Conservation (phyloP, 805 yeast species). For the Wickerhamomyces kurtzmanii region DNA sequence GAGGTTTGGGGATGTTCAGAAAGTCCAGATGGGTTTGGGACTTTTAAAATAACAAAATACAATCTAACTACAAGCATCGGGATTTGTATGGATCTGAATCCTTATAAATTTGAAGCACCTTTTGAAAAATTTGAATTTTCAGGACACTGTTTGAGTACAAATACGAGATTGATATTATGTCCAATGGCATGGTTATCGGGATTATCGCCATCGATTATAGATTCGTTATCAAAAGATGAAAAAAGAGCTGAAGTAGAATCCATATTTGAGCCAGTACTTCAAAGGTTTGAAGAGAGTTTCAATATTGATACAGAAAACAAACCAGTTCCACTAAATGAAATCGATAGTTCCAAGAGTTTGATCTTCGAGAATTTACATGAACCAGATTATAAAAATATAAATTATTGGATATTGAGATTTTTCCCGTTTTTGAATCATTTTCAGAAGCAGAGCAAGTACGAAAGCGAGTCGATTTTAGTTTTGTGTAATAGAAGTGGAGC, state of each 20-base stretch:
- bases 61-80: conserved; percentile 51
- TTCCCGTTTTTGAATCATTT: conserved; percentile 44
- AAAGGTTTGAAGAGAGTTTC: conserved; percentile 9
- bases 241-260: conserved; percentile 9
- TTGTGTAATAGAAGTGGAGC: conserved; percentile 69
- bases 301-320: conserved; percentile 9
- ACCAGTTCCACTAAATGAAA: conserved; percentile 1
- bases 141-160: conserved; percentile 32
- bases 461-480: conserved; percentile 28
- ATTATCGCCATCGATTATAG: conserved; percentile 28
- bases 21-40: conserved; percentile 49
- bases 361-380: conserved; percentile 13
- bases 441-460: conserved; percentile 3
- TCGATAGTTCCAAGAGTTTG: conserved; percentile 5
- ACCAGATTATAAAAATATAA: conserved; percentile 40
- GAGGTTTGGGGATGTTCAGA: conserved; percentile 72
- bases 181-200: conserved; percentile 85
- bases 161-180: conserved; percentile 48
- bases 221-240: conserved; percentile 8
- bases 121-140: conserved; percentile 70
- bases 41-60: conserved; percentile 25
- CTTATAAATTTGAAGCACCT: conserved; percentile 76
- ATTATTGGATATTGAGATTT: conserved; percentile 71
- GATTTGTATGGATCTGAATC: conserved; percentile 91
- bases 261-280: conserved; percentile 5